Conservation (phyloP, 129 eudicot species). For the Flaveria sonorensis region DNA sequence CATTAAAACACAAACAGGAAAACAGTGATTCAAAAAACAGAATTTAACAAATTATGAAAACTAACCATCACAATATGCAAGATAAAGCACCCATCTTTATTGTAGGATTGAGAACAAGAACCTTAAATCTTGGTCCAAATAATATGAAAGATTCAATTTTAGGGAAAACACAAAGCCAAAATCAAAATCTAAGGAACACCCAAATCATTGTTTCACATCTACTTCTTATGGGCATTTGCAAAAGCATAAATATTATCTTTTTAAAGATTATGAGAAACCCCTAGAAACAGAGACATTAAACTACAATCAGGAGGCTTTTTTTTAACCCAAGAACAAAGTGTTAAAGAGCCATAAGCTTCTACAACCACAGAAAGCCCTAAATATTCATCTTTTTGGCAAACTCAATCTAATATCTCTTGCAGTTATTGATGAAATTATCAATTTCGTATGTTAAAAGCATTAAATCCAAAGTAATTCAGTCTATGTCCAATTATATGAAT, state of each 20-base stretch:
- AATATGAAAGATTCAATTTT: too few relatives aligned
- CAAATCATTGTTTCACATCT: background rate
- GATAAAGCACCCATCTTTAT: conserved; percentile 12
- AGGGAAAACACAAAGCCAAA: background rate
- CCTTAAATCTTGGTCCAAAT: too few relatives aligned
- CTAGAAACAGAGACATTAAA: background rate
- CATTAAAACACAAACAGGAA: conserved; percentile 6
- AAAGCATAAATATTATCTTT: background rate
- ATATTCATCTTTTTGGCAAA: background rate
- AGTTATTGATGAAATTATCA: background rate
- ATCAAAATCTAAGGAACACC: background rate
- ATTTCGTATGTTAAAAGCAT: background rate
- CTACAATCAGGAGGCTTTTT: background rate
- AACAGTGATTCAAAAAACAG: background rate
- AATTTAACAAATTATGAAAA: conserved; percentile 2
- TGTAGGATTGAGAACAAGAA: conserved; percentile 12
- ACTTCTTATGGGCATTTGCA: background rate
- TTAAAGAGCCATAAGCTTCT: too few relatives aligned
- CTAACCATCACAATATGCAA: conserved; percentile 6
- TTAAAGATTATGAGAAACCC: background rate
- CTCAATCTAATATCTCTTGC: background rate
- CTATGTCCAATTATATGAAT: background rate
- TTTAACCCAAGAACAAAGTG: background rate
- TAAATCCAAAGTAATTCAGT: background rate
- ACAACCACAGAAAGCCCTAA: too few relatives aligned